Conservation (phyloP, 1,284 basidiomycete genomes). For the Pterula multifida region DNA sequence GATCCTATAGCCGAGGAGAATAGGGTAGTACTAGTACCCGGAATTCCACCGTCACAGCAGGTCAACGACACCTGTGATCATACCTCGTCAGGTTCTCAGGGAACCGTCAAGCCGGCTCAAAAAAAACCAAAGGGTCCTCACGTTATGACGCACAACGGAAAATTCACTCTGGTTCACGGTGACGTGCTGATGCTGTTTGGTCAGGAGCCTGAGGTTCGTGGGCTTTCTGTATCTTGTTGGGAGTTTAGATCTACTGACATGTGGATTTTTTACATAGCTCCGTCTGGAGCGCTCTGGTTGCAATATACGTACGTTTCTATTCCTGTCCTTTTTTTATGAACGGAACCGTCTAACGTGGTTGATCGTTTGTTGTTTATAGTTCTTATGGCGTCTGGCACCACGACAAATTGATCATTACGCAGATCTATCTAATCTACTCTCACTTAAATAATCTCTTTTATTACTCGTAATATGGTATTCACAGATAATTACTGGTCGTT, state of each 20-base stretch:
- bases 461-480: too few relatives aligned
- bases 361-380: background rate
- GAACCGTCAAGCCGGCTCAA: too few relatives aligned
- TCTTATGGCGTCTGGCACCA: background rate
- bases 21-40: too few relatives aligned
- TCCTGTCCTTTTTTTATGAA: background rate
- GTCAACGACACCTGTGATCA: too few relatives aligned
- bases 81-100: too few relatives aligned
- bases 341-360: background rate
- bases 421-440: too few relatives aligned
- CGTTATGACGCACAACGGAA: slow-evolving; percentile 13
- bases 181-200: slow-evolving; percentile 39
- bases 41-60: too few relatives aligned
- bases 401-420: too few relatives aligned
- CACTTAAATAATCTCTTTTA: too few relatives aligned
- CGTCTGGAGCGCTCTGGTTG: background rate
- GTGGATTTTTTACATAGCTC: background rate
- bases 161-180: slow-evolving; percentile 43
- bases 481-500: too few relatives aligned
- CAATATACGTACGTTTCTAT: background rate
- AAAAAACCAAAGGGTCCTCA: background rate
- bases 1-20: too few relatives aligned
- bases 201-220: slow-evolving; percentile 37
- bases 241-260: too few relatives aligned
- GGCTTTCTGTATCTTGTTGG: slow-evolving; percentile 7